Conservation (phyloP, 2,329 filamentous ascomycete genomes). For the Tolypocladium amazonense region DNA sequence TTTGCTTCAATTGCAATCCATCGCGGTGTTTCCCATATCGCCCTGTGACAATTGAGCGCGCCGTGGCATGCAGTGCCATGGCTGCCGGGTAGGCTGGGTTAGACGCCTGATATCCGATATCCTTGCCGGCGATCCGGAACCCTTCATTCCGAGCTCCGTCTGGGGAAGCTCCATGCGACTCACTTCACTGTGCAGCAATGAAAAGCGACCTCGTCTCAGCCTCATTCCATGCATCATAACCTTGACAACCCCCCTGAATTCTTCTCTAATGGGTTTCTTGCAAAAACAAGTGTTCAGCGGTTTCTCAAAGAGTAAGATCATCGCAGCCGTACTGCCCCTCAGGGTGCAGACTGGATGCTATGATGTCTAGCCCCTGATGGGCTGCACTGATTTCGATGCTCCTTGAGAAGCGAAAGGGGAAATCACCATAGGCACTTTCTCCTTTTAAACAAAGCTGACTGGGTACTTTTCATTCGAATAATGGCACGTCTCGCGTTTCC, state of each 20-base stretch:
- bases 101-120: accelerated
- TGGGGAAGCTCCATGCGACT: background rate
- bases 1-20: background rate
- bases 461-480: too few species aligned
- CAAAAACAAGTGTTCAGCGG: too few species aligned
- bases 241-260: background rate
- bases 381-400: too few species aligned
- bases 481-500: background rate
- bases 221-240: background rate
- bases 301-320: background rate
- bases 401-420: background rate
- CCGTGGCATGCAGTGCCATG: too few species aligned
- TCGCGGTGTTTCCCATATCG: too few species aligned
- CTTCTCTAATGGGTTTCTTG: background rate
- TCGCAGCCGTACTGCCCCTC: background rate
- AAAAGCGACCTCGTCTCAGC: background rate
- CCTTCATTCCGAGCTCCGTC: background rate
- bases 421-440: background rate
- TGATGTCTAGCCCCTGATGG: background rate
- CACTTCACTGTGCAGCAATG: background rate
- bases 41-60: too few species aligned
- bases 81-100: background rate
- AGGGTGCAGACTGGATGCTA: too few species aligned
- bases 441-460: background rate
- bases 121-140: background rate